Conservation (phyloP, 306 rosid genomes). For the Castanea sativa region DNA sequence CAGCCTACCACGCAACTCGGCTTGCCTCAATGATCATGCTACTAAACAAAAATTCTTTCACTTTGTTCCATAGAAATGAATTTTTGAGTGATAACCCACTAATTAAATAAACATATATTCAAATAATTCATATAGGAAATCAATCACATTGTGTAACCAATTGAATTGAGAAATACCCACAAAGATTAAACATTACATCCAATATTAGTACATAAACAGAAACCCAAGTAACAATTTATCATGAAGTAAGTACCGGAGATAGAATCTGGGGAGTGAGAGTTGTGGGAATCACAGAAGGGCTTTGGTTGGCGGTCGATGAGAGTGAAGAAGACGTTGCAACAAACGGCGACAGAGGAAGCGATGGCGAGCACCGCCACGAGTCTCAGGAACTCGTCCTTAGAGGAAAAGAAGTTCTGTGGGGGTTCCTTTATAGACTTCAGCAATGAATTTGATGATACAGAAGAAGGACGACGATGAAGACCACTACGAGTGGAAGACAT, state of each 20-base stretch:
- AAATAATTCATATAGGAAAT: not conserved
- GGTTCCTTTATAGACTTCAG: constrained; percentile 55
- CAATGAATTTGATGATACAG: constrained; percentile 8
- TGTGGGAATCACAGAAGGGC: constrained; percentile 61
- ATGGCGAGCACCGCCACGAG: constrained; percentile 51
- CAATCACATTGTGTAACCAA: not conserved
- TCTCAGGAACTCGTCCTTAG: constrained; percentile 50
- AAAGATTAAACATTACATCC: not conserved
- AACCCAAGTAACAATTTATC: too few species aligned
- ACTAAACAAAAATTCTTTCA: not conserved
- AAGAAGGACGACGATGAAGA: not conserved
- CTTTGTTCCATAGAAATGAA: not conserved
- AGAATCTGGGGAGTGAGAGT: constrained; percentile 27
- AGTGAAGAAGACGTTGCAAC: constrained; percentile 43
- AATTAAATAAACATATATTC: not conserved
- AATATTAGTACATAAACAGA: too few species aligned
- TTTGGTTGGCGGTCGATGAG: constrained; percentile 29
- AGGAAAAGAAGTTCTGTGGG: constrained; percentile 56
- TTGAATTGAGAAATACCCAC: not conserved
- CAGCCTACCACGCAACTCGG: not conserved
- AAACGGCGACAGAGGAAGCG: constrained; percentile 49
- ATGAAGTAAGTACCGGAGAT: constrained; percentile 33
- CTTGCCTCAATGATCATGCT: not conserved
- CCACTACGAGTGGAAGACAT: constrained; percentile 31
- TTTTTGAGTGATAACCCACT: not conserved